Evolutionary conservation across 2,329 filamentous ascomycete species (phyloP), one percentile per base, ranked within the genome.

Genomic region (Elsinoe fawcettii): DNA sequence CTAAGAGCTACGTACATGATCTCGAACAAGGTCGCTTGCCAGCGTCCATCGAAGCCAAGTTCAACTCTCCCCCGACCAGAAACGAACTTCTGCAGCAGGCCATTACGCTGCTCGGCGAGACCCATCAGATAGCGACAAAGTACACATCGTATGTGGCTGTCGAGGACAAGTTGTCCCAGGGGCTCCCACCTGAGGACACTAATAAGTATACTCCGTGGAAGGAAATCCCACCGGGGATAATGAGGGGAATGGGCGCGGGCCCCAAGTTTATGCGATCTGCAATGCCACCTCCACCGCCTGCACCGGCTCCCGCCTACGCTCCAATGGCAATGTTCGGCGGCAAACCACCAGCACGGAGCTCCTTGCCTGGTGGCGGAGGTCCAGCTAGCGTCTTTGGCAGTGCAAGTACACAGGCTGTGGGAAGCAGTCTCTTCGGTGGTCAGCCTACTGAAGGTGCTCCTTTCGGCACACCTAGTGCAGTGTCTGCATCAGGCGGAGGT

Each of bases 101-200:
- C 65, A 84, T 79, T 7, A 83, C 89, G 1, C 73, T 80, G 0
- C 73, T 90, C 0, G 86, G 86, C 0, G 76, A 84, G 11, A 74
- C 77, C 58, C 88, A 82, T 64, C 84, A 88, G 63, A 79, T 90
- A 7, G 80, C 77, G 2, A 81, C 84, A 1, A 86, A 84, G 65
- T 87, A 82, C 79, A 87, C 82, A 64, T 87, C 85, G 0, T 90
- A 90, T 61, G 81, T 90, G 2, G 87, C 87, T 1, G 75, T 87
- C 1, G 75, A 84, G 60, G 71, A 75, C 7, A 69, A 55, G 58
- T 16, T 57, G 1, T 43, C 20, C 2, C 39, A 59, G 8, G 41
- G 43, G 18, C 32, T 27, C 25, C 9, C 36, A 5, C 27, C 47
- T 6, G 27, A 34, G 18, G 27, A 20, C 18, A 37, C 34, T 12